A percentile compares a stretch with the other conserved stretches of the same genome.
Evolutionary conservation across 108 stramenopile genomes (phyloP).

Genomic region (Fragilariopsis cylindrus): DNA sequence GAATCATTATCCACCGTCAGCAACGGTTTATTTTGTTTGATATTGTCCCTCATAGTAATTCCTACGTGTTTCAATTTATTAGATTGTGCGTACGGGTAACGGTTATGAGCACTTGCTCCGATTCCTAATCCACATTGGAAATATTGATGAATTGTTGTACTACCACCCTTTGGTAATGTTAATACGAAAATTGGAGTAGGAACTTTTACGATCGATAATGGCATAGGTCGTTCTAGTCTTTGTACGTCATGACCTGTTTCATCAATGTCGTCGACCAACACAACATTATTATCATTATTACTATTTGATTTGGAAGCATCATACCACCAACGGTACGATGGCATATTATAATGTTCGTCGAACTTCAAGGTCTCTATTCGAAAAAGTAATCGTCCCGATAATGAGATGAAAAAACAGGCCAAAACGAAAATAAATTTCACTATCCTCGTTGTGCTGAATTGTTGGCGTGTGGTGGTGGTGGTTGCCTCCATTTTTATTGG

Average conservation of each 20-base stretch:
- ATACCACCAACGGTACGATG: too few relatives aligned
- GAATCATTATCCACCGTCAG: background rate
- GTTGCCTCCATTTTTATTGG: too few relatives aligned
- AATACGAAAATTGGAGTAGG: conserved; percentile 22
- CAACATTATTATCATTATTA: background rate
- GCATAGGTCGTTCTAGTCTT: background rate
- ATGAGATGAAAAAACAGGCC: too few relatives aligned
- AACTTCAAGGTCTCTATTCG: too few relatives aligned
- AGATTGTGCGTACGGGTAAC: background rate
- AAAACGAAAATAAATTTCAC: too few relatives aligned
- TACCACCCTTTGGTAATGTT: conserved; percentile 17
- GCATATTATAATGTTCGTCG: too few relatives aligned
- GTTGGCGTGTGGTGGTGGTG: too few relatives aligned
- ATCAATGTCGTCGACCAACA: conserved; percentile 5
- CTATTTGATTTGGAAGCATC: background rate
- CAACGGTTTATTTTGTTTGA: background rate
- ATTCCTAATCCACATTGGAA: conserved; percentile 22
- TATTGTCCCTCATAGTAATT: background rate
- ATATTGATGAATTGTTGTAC: conserved; percentile 14
- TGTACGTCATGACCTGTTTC: conserved; percentile 3
- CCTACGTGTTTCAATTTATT: background rate
- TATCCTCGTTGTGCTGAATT: too few relatives aligned
- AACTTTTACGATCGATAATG: conserved; percentile 11
- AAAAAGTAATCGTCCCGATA: too few relatives aligned
- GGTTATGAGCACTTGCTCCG: conserved; percentile 1